These are phyloP conservation scores for Aspergillus bertholletiae DNA, from an alignment of 495 filamentous ascomycete genomes.

Conservation along the genomic window DNA sequence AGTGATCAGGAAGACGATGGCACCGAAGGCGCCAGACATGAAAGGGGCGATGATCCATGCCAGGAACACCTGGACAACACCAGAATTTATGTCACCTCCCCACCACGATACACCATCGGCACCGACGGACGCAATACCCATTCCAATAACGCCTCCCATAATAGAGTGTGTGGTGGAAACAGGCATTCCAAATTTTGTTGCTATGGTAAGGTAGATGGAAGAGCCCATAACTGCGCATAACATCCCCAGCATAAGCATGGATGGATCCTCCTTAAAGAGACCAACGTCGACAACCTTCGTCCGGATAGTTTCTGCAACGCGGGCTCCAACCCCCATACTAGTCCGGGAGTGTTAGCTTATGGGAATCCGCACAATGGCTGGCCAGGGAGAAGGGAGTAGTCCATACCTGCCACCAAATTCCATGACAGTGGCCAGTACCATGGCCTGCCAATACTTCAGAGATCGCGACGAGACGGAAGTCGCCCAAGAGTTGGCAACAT, in stretches of 20 bases:
- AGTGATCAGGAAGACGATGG: slow-evolving; percentile 18
- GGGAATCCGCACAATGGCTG: neutral
- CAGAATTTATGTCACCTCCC: slow-evolving; percentile 18
- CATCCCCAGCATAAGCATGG: slow-evolving; percentile 19
- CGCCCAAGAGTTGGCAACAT: slow-evolving; percentile 20
- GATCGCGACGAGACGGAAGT: slow-evolving; percentile 20
- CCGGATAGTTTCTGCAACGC: slow-evolving; percentile 16
- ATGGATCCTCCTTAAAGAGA: slow-evolving; percentile 7
- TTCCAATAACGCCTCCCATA: slow-evolving; percentile 17
- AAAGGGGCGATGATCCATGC: slow-evolving; percentile 19
- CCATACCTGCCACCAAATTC: slow-evolving; percentile 15
- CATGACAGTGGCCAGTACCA: slow-evolving; percentile 16
- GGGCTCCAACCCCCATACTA: slow-evolving; percentile 16
- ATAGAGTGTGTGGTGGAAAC: slow-evolving; percentile 21
- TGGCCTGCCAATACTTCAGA: slow-evolving; percentile 17
- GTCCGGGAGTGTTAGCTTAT: neutral
- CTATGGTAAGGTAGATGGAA: slow-evolving; percentile 12
- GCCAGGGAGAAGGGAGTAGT: too few relatives aligned
- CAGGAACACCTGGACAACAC: slow-evolving; percentile 19
- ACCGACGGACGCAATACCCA: slow-evolving; percentile 15
- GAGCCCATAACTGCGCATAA: slow-evolving; percentile 13
- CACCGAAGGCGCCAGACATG: slow-evolving; percentile 7
- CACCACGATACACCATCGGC: slow-evolving; percentile 13
- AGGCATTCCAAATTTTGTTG: slow-evolving; percentile 16
- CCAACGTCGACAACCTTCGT: slow-evolving; percentile 16